Evolutionary conservation across 768 basidiomycete genomes (phyloP), one percentile per base, ranked within the genome.

Genomic region (Hygrophoropsis aurantiaca): DNA sequence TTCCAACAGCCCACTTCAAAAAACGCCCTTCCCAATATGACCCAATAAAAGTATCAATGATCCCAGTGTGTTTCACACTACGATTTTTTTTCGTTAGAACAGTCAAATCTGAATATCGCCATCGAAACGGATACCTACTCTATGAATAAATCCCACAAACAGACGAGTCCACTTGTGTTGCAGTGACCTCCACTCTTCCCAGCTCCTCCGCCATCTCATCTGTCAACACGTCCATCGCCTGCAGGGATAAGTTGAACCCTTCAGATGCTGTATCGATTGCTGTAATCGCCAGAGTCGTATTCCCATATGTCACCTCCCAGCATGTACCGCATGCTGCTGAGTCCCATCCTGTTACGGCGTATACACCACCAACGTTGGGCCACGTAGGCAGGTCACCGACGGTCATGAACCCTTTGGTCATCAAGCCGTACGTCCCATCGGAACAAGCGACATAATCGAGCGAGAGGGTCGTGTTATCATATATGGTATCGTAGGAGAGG

Each of bases 141-240:
- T 30, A 30, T 13, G 27, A 41, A 15, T 20, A 51, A 8, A 66
- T 27, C 18, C 81, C 81, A 56, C 85, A 86, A 41, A 58, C 51
- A 0, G 80, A 75, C 6, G 71, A 46, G 32, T 53, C 63, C 9
- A 84, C 76, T 49, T 77, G 61, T 3, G 49, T 62, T 5, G 76
- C 64, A 8, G 60, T 66, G 11, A 79, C 79, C 11, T 67, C 38
- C 18, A 84, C 69, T 20, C 74, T 64, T 8, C 84, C 84, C 20
- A 78, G 57, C 27, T 70, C 56, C 34, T 60, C 67, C 0, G 74
- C 82, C 53, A 76, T 63, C 27, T 67, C 70, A 40, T 67, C 64
- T 10, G 82, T 84, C 50, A 84, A 58, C 11, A 53, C 55, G 50
- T 83, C 74, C 79, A 84, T 78, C n/a, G 81, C 80, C 18, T 56